Evolutionary conservation across 192 early-diverging fungal species (phyloP), one percentile per base, ranked within the genome.

Genomic region (Geranomyces michiganensis): DNA sequence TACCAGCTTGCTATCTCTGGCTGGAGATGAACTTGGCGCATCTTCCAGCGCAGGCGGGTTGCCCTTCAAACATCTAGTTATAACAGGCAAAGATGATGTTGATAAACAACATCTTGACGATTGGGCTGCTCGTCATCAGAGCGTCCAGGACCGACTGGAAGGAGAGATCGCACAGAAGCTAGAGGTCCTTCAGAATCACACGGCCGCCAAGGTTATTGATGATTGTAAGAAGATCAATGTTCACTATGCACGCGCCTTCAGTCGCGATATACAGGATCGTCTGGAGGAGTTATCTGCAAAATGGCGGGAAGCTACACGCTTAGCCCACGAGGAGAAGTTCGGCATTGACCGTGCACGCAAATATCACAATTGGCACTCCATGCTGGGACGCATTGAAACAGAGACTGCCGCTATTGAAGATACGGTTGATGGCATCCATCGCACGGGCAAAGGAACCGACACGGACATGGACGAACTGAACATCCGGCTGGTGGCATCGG

Each of bases 331-430:
- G 21, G 60, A 65, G 62, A 62, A 24, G 17, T 9, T 36, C 31
- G 70, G 62, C 3, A 63, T 72, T 55, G 61, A 49, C 6, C 43
- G 70, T 8, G 62, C 70, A 0, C 22, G 36, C 17, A 62, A 63
- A 26, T 72, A 72, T 65, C 68, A 46, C 6, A 15, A 59, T 26
- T 70, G 68, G 68, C 68, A 70, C 32, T 29, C 21, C 8, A 43
- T 41, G 58, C 24, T 70, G 29, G 56, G 27, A 15, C 19, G 58
- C 14, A 30, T 70, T 27, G 68, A 70, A 43, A 12, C 19, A 6
- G 68, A 70, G 47, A 22, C 36, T 30, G 58, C 4, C 5, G 29
- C 17, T 5, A 33, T 60, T 27, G 58, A 60, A 29, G 17, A 60
- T 4, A 29, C 31, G 29, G 58, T 60, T 8, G 58, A 60, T 17